phyloP scores from a whole-genome alignment of 805 yeast species.

The Myxozyma mucilagina region DNA sequence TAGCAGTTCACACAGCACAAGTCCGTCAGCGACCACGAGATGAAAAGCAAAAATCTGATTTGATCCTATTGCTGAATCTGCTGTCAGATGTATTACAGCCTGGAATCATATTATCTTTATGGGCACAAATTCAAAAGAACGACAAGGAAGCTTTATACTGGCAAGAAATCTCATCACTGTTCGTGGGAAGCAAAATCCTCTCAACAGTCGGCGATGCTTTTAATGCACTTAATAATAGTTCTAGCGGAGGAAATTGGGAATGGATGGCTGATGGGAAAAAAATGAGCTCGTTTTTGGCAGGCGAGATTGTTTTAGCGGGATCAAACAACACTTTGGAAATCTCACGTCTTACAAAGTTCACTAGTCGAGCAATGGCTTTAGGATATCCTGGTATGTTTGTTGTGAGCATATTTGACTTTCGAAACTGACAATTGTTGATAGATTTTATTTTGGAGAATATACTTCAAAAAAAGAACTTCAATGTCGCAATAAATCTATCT shows the following conservation, averaged over 20 bases:
- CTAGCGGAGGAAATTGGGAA: slow-evolving; percentile 6
- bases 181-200: slow-evolving; percentile 18
- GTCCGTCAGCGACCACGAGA: slow-evolving; percentile 5
- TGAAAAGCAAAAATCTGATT: not conserved
- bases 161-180: slow-evolving; percentile 13
- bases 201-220: slow-evolving; percentile 8
- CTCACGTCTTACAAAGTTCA: slow-evolving; percentile 3
- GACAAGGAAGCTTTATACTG: slow-evolving; percentile 2
- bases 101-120: not conserved
- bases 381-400: slow-evolving; percentile 8
- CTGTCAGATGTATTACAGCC: not conserved
- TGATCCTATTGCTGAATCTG: not conserved
- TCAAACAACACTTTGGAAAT: not conserved
- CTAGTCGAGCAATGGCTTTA: slow-evolving; percentile 3
- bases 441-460: slow-evolving; percentile 4
- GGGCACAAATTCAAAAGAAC: not conserved
- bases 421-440: not conserved
- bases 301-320: not conserved
- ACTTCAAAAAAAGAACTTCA: not conserved
- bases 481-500: not conserved
- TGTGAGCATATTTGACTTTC: not conserved
- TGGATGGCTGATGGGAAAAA: slow-evolving; percentile 19
- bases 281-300: slow-evolving; percentile 8
- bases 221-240: not conserved
- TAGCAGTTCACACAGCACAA: not conserved